phyloP scores from a whole-genome alignment of 2,329 filamentous ascomycete genomes.

The Alternaria arborescens region DNA sequence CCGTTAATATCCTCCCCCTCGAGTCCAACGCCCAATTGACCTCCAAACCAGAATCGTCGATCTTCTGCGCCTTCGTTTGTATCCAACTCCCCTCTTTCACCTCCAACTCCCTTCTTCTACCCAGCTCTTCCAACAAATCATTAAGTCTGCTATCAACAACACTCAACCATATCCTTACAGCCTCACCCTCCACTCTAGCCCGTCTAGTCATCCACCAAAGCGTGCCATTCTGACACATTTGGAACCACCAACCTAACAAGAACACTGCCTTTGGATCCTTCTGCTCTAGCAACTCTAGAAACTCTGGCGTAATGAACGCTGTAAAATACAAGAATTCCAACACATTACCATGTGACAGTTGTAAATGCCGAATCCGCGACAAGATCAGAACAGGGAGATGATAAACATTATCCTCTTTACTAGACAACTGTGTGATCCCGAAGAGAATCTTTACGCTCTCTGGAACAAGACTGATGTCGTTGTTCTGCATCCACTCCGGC shows the following conservation, averaged over 20 bases:
- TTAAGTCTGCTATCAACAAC: conserved; percentile 21
- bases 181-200: conserved; percentile 35
- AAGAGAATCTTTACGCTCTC: conserved; percentile 44
- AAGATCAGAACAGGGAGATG: conserved; percentile 49
- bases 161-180: conserved; percentile 37
- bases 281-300: conserved; percentile 55
- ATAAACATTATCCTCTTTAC: conserved; percentile 34
- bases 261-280: conserved; percentile 65
- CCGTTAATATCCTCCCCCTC: background rate
- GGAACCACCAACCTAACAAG: conserved; percentile 66
- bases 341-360: conserved; percentile 53
- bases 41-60: background rate
- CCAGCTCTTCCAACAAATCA: conserved; percentile 11
- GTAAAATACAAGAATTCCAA: conserved; percentile 60
- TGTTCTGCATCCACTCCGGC: conserved; percentile 19
- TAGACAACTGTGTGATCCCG: conserved; percentile 28
- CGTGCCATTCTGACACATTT: conserved; percentile 44
- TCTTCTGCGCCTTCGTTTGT: background rate
- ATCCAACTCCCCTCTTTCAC: background rate
- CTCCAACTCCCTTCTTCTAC: background rate
- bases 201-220: conserved; percentile 42
- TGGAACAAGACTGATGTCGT: conserved; percentile 40
- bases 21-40: conserved; percentile 2
- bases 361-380: conserved; percentile 49
- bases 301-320: conserved; percentile 56